Evolutionary conservation across 2,329 filamentous ascomycete genomes (phyloP).

Genomic region (Mycosphaerella arachidis): DNA sequence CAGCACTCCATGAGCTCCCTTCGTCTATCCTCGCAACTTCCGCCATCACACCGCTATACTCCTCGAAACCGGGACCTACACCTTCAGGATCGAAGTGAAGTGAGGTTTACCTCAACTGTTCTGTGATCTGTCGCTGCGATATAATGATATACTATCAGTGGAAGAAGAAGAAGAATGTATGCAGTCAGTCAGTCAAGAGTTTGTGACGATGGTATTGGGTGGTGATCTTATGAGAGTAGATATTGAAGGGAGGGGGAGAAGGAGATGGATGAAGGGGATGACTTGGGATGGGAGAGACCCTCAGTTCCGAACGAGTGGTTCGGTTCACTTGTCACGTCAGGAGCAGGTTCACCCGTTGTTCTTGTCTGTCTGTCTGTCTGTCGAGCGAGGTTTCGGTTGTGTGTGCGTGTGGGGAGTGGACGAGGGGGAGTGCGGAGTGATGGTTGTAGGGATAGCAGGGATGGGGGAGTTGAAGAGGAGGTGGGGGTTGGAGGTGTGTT

Average conservation of each 20-base stretch:
- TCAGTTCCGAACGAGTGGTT: too few relatives aligned
- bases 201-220: too few relatives aligned
- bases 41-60: slow-evolving; percentile 11
- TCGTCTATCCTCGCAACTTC: slow-evolving; percentile 7
- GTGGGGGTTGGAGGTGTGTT: slow-evolving; percentile 2
- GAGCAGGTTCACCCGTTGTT: too few relatives aligned
- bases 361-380: too few relatives aligned
- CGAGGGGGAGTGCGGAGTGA: slow-evolving; percentile 9
- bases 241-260: slow-evolving; percentile 1
- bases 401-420: slow-evolving; percentile 9
- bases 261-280: not conserved
- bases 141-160: slow-evolving; percentile 14
- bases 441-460: slow-evolving; percentile 5
- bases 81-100: slow-evolving; percentile 3
- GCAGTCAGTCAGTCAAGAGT: too few relatives aligned
- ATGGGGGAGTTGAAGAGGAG: slow-evolving; percentile 6
- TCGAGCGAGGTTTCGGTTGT: slow-evolving; percentile 1
- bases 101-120: slow-evolving; percentile 3
- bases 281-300: slow-evolving; percentile 9
- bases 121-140: slow-evolving; percentile 9
- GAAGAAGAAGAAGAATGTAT: slow-evolving; percentile 11
- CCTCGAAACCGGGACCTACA: slow-evolving; percentile 9
- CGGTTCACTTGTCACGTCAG: too few relatives aligned
- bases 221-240: slow-evolving; percentile 1
- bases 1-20: not conserved